phyloP scores from a whole-genome alignment of 768 basidiomycete species.

The Chalciporus chontae region DNA sequence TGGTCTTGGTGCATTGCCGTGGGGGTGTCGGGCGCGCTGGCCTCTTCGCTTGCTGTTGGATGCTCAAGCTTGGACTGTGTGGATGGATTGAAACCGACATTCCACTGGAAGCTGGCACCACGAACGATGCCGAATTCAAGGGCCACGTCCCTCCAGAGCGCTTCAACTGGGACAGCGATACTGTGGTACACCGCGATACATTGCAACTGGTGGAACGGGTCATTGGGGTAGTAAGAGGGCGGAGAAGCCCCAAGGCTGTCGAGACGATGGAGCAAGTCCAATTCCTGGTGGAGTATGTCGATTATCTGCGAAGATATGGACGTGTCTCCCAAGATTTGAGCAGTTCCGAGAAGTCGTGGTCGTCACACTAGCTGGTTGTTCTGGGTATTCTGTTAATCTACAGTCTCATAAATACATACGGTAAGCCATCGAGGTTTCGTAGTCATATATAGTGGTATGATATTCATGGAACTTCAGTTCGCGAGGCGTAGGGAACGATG shows the following conservation, averaged over 20 bases:
- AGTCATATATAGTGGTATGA: constrained; percentile 1
- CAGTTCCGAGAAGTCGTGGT: not conserved
- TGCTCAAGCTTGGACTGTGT: constrained; percentile 87
- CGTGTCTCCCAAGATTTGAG: not conserved
- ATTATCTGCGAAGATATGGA: constrained; percentile 42
- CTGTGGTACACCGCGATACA: constrained; percentile 40
- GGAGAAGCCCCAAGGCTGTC: constrained; percentile 85
- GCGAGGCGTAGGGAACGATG: constrained; percentile 4
- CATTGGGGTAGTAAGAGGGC: constrained; percentile 66
- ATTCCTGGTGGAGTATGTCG: constrained; percentile 76
- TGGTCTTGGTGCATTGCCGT: constrained; percentile 84
- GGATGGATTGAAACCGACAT: constrained; percentile 50
- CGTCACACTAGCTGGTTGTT: not conserved
- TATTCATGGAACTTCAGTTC: not conserved
- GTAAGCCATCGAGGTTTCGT: not conserved
- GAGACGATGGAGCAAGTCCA: constrained; percentile 93
- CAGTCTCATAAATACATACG: not conserved
- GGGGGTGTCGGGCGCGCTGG: constrained; percentile 95
- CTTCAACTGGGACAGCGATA: constrained; percentile 20
- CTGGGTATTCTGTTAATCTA: not conserved
- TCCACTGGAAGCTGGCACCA: not conserved
- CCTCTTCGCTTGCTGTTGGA: constrained; percentile 88
- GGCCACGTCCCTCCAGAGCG: not conserved
- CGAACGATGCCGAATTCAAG: constrained; percentile 12
- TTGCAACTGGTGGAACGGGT: constrained; percentile 68